These are phyloP conservation scores for Botryotinia globosa DNA, from an alignment of 2,329 filamentous ascomycete species.

Conservation along the genomic window DNA sequence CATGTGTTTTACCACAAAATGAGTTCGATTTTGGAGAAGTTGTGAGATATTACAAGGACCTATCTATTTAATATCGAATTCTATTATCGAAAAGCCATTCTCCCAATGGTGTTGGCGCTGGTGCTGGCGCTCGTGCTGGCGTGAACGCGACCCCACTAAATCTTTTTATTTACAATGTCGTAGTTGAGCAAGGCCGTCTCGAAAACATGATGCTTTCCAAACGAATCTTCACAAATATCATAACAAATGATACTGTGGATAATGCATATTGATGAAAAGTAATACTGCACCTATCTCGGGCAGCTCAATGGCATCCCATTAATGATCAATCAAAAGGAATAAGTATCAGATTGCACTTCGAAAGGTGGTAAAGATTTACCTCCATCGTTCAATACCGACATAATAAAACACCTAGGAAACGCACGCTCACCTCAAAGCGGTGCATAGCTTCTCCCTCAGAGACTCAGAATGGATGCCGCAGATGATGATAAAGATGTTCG, in stretches of 20 bases:
- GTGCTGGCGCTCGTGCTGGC: neutral
- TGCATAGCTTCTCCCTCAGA: neutral
- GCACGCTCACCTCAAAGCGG: neutral
- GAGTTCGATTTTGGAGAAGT: neutral
- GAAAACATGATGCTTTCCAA: neutral
- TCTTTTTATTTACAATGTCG: neutral
- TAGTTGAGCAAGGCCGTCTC: neutral
- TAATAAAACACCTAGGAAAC: neutral
- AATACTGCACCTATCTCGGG: neutral
- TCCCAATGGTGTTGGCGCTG: neutral
- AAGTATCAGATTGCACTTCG: conserved; percentile 2
- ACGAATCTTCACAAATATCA: neutral
- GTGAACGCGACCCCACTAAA: conserved; percentile 8
- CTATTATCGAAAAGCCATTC: neutral
- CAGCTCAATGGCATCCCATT: no score
- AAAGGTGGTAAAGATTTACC: neutral
- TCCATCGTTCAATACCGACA: neutral
- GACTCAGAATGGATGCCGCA: conserved; percentile 53
- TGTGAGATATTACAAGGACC: neutral
- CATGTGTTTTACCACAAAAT: neutral
- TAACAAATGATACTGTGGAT: neutral
- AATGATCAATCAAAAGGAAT: neutral
- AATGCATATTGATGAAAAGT: neutral
- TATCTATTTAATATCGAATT: neutral
- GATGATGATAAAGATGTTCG: conserved; percentile 61